phyloP scores from a whole-genome alignment of 2,329 filamentous ascomycete genomes.

The Phyllosticta ampelicida region DNA sequence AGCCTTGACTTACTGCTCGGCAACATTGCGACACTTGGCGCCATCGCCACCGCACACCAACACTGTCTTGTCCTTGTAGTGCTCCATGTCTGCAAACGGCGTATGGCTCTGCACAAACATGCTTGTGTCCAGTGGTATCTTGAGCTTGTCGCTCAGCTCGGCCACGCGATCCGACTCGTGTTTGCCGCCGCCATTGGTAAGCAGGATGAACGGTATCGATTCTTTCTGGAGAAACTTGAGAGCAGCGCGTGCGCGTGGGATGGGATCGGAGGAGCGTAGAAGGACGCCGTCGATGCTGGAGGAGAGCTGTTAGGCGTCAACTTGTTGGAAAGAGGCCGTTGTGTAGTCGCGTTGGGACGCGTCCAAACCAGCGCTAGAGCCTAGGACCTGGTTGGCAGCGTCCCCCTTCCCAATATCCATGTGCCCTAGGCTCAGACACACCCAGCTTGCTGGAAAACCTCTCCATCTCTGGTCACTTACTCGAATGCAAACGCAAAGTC shows the following conservation, averaged over 20 bases:
- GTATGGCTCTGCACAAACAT: slow-evolving; percentile 88
- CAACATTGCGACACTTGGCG: slow-evolving; percentile 57
- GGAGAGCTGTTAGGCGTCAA: slow-evolving; percentile 14
- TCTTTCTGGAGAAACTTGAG: slow-evolving; percentile 62
- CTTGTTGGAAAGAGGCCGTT: slow-evolving; percentile 7
- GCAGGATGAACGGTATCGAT: slow-evolving; percentile 79
- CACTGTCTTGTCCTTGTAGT: slow-evolving; percentile 44
- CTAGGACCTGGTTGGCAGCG: no score
- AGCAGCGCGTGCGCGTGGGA: slow-evolving; percentile 66
- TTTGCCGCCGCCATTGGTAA: slow-evolving; percentile 92
- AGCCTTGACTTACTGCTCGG: slow-evolving; percentile 42
- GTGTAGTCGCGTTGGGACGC: not conserved
- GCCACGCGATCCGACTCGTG: slow-evolving; percentile 62
- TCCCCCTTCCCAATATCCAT: no score
- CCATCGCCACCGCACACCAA: slow-evolving; percentile 39
- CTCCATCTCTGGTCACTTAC: slow-evolving; percentile 24
- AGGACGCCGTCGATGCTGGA: slow-evolving; percentile 86
- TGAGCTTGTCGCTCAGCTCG: slow-evolving; percentile 57
- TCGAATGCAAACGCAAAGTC: slow-evolving; percentile 48
- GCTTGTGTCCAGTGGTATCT: slow-evolving; percentile 51
- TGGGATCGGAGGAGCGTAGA: slow-evolving; percentile 65
- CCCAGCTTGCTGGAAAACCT: not conserved
- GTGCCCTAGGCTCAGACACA: no score
- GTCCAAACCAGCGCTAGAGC: no score
- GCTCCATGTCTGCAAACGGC: slow-evolving; percentile 58